Conservation (phyloP, 2,329 filamentous ascomycete genomes). For the Diplodia sapinea region DNA sequence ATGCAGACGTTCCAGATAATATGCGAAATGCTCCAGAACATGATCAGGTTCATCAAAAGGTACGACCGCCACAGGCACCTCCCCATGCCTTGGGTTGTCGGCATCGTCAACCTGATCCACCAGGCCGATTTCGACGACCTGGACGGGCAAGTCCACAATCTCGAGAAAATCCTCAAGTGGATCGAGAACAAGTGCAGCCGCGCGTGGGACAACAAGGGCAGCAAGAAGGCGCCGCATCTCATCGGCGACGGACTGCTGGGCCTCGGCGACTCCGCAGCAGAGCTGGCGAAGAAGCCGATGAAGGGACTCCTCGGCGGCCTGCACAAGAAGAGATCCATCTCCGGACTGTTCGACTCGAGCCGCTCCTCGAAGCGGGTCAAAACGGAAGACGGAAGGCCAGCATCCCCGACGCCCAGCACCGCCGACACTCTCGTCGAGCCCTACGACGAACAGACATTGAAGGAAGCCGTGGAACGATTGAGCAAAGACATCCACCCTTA, state of each 20-base stretch:
- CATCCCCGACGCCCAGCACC: not conserved
- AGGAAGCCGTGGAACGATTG: not conserved
- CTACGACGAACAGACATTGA: not conserved
- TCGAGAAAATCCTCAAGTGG: constrained; percentile 6
- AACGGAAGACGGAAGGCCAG: not conserved
- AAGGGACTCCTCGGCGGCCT: not conserved
- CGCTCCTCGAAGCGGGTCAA: constrained; percentile 1
- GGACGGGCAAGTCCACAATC: not conserved
- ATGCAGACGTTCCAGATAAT: not conserved
- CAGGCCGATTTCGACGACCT: not conserved
- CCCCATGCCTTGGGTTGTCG: not conserved
- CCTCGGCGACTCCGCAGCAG: not conserved
- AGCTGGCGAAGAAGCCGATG: not conserved
- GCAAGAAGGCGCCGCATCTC: not conserved
- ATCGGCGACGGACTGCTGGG: not conserved
- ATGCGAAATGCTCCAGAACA: not conserved
- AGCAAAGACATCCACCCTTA: not conserved
- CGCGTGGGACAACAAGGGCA: not conserved
- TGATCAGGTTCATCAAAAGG: not conserved
- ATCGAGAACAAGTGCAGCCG: constrained; percentile 3
- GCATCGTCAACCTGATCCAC: not conserved
- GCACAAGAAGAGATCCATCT: not conserved
- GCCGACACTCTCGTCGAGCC: not conserved
- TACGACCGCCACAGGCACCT: constrained; percentile 1
- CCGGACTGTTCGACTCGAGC: not conserved